Conservation (phyloP, 73 alveolate species). For the Paramecium biaurelia region DNA sequence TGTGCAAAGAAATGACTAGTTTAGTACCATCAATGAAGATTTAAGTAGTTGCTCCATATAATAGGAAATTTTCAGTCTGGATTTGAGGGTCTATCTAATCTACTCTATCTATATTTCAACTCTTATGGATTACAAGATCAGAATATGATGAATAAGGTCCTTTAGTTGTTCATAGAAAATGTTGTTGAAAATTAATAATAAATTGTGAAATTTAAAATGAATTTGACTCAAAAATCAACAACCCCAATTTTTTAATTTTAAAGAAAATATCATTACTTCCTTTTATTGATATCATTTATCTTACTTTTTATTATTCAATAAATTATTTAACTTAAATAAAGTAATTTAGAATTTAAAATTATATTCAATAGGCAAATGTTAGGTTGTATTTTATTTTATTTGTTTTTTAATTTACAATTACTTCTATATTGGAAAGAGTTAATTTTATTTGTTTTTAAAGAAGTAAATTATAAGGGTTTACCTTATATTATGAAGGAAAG, state of each 20-base stretch:
- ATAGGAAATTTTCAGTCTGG: constrained; percentile 94
- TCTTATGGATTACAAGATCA: constrained; percentile 74
- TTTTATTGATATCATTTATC: too few species aligned
- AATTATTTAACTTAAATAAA: too few species aligned
- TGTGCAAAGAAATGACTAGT: constrained; percentile 88
- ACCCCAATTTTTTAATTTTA: background rate
- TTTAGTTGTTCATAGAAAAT: constrained; percentile 83
- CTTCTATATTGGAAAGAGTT: too few species aligned
- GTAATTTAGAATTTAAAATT: background rate
- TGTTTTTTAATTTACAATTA: too few species aligned
- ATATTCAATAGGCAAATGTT: too few species aligned
- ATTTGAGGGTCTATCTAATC: constrained; percentile 96
- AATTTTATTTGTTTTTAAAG: too few species aligned
- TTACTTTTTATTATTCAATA: background rate
- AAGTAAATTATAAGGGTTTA: too few species aligned
- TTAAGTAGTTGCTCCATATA: constrained; percentile 87
- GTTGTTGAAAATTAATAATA: constrained; percentile 48
- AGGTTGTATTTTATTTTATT: too few species aligned
- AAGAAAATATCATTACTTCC: background rate
- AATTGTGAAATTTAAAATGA: background rate
- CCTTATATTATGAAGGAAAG: background rate
- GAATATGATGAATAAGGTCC: constrained; percentile 92
- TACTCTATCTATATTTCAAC: constrained; percentile 88
- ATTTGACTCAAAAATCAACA: background rate
- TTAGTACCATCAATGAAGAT: constrained; percentile 88